Percentiles rank a stretch among this genome's conserved stretches.
Conservation (phyloP, 768 basidiomycete species). For the Russula lepida region DNA sequence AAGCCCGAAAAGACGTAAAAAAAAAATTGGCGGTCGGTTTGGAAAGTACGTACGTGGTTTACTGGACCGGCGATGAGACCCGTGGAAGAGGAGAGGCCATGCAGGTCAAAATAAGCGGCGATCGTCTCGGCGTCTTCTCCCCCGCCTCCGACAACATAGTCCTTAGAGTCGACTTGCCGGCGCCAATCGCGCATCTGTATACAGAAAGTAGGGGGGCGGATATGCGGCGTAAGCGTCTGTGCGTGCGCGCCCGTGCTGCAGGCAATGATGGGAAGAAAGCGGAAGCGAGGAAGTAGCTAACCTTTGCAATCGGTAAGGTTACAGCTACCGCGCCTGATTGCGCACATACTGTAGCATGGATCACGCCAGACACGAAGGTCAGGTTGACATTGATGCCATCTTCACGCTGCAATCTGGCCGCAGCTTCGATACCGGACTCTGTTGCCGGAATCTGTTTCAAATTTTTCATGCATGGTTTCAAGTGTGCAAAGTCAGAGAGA, state of each 20-base stretch:
- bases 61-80: conserved; percentile 8
- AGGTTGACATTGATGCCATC: conserved; percentile 44
- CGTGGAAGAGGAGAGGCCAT: conserved; percentile 1
- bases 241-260: background rate
- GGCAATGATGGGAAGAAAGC: background rate
- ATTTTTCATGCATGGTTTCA: background rate
- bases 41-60: conserved; percentile 10
- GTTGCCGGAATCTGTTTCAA: conserved; percentile 48
- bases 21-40: background rate
- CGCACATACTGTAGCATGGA: conserved; percentile 48
- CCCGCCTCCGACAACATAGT: background rate
- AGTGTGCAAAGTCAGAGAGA: background rate
- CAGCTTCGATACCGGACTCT: conserved; percentile 42
- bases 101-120: conserved; percentile 17
- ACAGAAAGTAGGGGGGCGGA: background rate
- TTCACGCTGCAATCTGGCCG: conserved; percentile 31
- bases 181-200: conserved; percentile 14
- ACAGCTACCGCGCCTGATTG: conserved; percentile 42
- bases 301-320: conserved; percentile 42
- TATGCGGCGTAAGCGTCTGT: background rate
- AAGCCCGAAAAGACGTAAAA: background rate
- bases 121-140: conserved; percentile 13
- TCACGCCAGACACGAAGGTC: conserved; percentile 42
- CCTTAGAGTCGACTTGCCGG: background rate
- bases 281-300: conserved; percentile 26